Evolutionary conservation across 2,329 filamentous ascomycete genomes (phyloP), one percentile per base, ranked within the genome.

Genomic region (Fusarium nurragi): DNA sequence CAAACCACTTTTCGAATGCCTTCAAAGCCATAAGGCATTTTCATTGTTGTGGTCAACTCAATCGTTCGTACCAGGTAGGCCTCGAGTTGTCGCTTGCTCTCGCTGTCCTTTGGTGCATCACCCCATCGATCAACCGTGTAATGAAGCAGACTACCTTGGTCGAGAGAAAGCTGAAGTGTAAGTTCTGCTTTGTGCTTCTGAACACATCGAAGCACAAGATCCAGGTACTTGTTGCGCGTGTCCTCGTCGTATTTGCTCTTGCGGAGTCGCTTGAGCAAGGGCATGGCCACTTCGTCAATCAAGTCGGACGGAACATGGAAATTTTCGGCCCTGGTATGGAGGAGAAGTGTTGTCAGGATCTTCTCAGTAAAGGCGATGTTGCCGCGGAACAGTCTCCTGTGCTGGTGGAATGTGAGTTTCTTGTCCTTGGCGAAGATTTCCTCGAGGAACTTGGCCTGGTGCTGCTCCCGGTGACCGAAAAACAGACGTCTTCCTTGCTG

Each of bases 241-340:
- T 63, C 57, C 3, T 64, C 50, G 13, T 56, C 22, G 16, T 45
- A 58, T 30, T 45, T 51, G 10, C 50, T 57, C 18, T 64, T 66
- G 30, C 54, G 38, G 1, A 72, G 49, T 4, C 59, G 60, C n/a
- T 63, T 69, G 18, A 74, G 60, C 9, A 68, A 12, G 1, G 71
- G 72, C 50, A 70, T 56, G 16, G 30, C 64, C 16, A 73, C 44
- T 11, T 56, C 55, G 2, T 43, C 19, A 2, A 71, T 44, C 16
- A 74, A 58, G 48, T 74, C 71, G 1, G 1, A 2, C 0, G 69
- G 68, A 13, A 69, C 46, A 5, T 41, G 40, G 2, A n/a, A n/a
- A 45, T n/a, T 1, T 64, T 34, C n/a, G n/a, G 10, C 21, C 52
- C 4, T 61, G 49, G 26, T 14, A 61, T 63, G 10, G 30, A 37